Evolutionary conservation across 2,329 filamentous ascomycete species (phyloP).

Genomic region (Aureobasidium lini): DNA sequence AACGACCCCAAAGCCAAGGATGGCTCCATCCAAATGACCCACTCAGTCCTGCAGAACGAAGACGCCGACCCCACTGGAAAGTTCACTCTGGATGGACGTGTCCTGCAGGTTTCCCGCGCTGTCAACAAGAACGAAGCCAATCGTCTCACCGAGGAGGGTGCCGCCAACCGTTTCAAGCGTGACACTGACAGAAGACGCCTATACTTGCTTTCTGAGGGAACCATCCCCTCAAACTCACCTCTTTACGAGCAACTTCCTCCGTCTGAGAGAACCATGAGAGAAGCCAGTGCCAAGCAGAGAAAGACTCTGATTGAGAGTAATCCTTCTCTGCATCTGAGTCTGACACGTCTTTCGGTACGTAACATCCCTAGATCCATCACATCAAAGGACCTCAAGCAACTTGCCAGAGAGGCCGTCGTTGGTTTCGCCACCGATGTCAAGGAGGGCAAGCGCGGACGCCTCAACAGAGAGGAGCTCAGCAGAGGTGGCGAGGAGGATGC

Average conservation of each 20-base stretch:
- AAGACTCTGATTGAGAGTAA: slow-evolving; percentile 88
- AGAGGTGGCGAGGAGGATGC: slow-evolving; percentile 74
- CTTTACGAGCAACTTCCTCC: slow-evolving; percentile 69
- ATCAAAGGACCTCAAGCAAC: slow-evolving; percentile 81
- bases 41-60: slow-evolving; percentile 83
- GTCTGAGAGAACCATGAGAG: slow-evolving; percentile 78
- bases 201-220: slow-evolving; percentile 81
- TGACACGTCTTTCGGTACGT: slow-evolving; percentile 83
- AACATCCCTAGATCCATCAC: slow-evolving; percentile 80
- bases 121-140: slow-evolving; percentile 76
- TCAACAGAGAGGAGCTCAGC: slow-evolving; percentile 83
- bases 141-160: slow-evolving; percentile 63
- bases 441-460: slow-evolving; percentile 61
- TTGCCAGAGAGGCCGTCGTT: slow-evolving; percentile 87
- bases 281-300: slow-evolving; percentile 78
- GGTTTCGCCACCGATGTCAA: slow-evolving; percentile 90
- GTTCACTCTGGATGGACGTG: slow-evolving; percentile 85
- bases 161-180: slow-evolving; percentile 53
- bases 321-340: slow-evolving; percentile 76
- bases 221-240: slow-evolving; percentile 67
- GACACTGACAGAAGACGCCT: slow-evolving; percentile 86
- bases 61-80: slow-evolving; percentile 70
- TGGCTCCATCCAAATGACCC: slow-evolving; percentile 43
- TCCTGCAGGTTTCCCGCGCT: slow-evolving; percentile 76
- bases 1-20: slow-evolving; percentile 19